phyloP scores from a whole-genome alignment of 495 filamentous ascomycete genomes.

The Echria macrotheca region DNA sequence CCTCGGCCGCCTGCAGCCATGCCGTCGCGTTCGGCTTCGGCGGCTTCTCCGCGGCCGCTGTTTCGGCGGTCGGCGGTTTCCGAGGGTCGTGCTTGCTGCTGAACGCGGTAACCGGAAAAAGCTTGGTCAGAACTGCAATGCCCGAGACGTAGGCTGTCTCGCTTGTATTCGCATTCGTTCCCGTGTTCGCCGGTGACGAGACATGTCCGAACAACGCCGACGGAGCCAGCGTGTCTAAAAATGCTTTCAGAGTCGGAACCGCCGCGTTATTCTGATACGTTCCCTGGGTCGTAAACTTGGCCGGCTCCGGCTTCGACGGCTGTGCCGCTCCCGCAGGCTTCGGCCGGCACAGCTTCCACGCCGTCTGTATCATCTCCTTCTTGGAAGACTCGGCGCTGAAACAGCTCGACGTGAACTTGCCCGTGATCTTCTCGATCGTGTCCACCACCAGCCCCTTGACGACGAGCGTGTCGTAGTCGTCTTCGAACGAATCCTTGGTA shows the following conservation, averaged over 20 bases:
- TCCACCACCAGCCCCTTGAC: constrained; percentile 6
- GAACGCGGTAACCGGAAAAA: constrained; percentile 5
- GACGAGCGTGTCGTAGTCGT: constrained; percentile 7
- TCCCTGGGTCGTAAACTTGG: constrained; percentile 12
- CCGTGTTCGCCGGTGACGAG: background rate
- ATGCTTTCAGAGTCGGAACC: constrained; percentile 3
- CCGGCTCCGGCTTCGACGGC: constrained; percentile 1
- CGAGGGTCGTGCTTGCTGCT: constrained; percentile 11
- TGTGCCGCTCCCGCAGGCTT: background rate
- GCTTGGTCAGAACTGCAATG: constrained; percentile 2
- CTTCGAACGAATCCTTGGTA: constrained; percentile 8
- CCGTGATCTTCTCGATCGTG: constrained; percentile 5
- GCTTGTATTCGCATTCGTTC: background rate
- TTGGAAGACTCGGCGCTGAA: constrained; percentile 12
- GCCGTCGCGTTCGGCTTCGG: constrained; percentile 1
- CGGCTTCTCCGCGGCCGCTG: background rate
- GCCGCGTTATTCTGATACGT: constrained; percentile 4
- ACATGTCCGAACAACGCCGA: constrained; percentile 3
- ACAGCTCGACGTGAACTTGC: constrained; percentile 8
- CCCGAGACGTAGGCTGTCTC: constrained; percentile 4
- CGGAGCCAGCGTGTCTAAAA: constrained; percentile 11
- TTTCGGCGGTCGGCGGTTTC: background rate
- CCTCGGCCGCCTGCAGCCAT: constrained; percentile 12
- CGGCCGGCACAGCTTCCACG: constrained; percentile 7
- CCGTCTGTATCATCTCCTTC: constrained; percentile 7